Evolutionary conservation across 306 rosid genomes (phyloP), one percentile per base, ranked within the genome.

Genomic region (Lotus japonicus): DNA sequence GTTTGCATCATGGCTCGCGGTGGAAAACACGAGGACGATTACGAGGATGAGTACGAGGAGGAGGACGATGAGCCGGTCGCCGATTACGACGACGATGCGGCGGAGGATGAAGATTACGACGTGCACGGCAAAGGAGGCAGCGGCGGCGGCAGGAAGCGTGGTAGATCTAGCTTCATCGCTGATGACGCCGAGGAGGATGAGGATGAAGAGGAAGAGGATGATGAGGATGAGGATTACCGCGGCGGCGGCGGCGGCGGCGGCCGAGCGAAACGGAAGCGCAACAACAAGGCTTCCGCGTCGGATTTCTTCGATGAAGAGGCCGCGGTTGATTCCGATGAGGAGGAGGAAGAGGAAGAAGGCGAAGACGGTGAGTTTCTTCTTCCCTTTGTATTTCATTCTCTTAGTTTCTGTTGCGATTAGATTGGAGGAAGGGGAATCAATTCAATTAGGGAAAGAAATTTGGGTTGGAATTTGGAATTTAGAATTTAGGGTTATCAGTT

Each of bases 301-400:
- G 72, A 84, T 59, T 95, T 81, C 49, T 78, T 95, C 58, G 97
- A 95, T 11, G 74, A 80, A 4, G 96, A 87, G 66, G 99, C 99
- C 0, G 73, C 18, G n/a, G 99, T 90, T 1, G 95, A 91, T 60
- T 60, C 73, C 5, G 99, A 95, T 1, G 99, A 87, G 0, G 99
- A 95, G 2, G 99, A 90, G 72, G 99, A 95, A 48, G 99, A 90
- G 21, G 99, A 91, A 7, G 99, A 91, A 3, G 97, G 76, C 10
- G 97, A 95, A 46, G 96, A 95, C 55, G 99, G 99, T 95, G 61
- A 1, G 88, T 17, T 51, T 9, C 15, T 3, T 46, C 15, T 10
- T 11, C 1, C n/a, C n/a, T 2, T 2, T n/a, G 59, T 13, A 2
- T 46, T 53, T 17, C 0, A 16, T 35, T n/a, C 1, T 8, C 6